These are phyloP conservation scores for Fraxinus americana DNA, from an alignment of 257 asterid species.

Conservation along the genomic window DNA sequence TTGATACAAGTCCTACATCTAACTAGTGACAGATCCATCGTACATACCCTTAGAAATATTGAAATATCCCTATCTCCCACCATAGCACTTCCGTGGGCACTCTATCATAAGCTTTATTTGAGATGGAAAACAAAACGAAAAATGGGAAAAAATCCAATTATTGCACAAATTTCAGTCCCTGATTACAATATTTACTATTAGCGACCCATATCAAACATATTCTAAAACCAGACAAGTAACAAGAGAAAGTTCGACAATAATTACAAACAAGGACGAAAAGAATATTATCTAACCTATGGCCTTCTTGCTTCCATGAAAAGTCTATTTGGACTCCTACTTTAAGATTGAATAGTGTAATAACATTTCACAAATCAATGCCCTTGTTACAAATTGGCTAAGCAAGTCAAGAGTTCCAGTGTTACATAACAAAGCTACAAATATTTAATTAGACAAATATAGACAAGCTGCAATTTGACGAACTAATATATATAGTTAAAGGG, in stretches of 20 bases:
- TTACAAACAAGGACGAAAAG: not conserved
- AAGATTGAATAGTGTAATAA: not conserved
- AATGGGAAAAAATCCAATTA: not conserved
- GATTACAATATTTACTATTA: not conserved
- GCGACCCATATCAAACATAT: not conserved
- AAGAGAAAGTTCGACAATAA: not conserved
- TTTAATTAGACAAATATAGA: not conserved
- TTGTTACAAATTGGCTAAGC: not conserved
- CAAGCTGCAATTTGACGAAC: not conserved
- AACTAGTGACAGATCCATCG: not conserved
- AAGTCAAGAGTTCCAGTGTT: not conserved
- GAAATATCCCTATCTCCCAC: not conserved
- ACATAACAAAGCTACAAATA: not conserved
- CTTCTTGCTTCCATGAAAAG: not conserved
- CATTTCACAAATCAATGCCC: not conserved
- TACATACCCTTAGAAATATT: no score
- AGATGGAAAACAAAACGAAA: not conserved
- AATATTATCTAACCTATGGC: not conserved
- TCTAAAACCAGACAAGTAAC: not conserved
- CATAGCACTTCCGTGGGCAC: not conserved
- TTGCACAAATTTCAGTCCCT: not conserved
- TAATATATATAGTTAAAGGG: no score
- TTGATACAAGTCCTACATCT: not conserved
- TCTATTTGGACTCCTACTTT: not conserved
- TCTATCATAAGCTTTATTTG: not conserved